Evolutionary conservation across 306 rosid genomes (phyloP).

Genomic region (Dalbergia oliveri): DNA sequence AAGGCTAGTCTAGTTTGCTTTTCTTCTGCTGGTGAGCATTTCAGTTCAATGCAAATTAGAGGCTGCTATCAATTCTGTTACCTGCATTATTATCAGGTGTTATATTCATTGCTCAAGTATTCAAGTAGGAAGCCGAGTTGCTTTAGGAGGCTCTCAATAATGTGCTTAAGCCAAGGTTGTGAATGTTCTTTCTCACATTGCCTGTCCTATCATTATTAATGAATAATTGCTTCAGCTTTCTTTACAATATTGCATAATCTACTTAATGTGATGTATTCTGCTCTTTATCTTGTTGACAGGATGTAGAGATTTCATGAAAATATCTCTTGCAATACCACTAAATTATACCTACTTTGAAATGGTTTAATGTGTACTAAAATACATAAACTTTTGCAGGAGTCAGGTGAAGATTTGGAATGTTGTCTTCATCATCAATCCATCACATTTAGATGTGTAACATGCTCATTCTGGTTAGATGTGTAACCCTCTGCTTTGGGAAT

Average conservation of each 20-base stretch:
- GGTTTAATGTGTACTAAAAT: background rate
- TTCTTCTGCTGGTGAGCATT: background rate
- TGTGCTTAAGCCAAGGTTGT: background rate
- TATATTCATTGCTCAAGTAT: conserved; percentile 9
- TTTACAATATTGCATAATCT: background rate
- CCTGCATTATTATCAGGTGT: background rate
- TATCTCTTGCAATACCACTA: background rate
- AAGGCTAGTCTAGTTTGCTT: background rate
- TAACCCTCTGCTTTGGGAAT: conserved; percentile 49
- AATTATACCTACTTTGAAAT: no score
- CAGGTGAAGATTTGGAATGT: background rate
- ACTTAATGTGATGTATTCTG: background rate
- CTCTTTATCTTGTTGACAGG: conserved; percentile 1
- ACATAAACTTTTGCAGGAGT: conserved; percentile 9
- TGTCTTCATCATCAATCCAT: conserved; percentile 31
- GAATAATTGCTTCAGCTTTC: background rate
- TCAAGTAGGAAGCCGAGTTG: background rate
- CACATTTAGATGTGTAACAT: conserved; percentile 1
- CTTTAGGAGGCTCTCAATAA: background rate
- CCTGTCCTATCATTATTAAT: background rate
- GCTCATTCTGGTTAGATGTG: conserved; percentile 23
- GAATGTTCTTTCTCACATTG: background rate
- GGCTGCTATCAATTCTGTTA: background rate
- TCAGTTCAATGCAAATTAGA: background rate
- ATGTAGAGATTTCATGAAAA: background rate